Percentiles rank a stretch among this genome's conserved stretches.
phyloP scores from a whole-genome alignment of 2,329 filamentous ascomycete species.

The Sphaerulina vaccinii region DNA sequence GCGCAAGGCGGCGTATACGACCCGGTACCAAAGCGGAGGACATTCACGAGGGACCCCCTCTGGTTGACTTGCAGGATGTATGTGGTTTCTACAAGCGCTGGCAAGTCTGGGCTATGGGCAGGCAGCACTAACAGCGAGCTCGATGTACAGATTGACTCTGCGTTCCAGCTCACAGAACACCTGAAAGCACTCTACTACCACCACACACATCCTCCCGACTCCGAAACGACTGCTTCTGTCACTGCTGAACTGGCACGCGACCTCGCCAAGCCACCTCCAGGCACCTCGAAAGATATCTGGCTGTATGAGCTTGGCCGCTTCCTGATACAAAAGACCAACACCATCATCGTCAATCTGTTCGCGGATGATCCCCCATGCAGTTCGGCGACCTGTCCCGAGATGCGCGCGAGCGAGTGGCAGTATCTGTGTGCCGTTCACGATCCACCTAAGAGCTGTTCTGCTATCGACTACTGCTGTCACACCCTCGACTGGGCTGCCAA shows the following conservation, averaged over 20 bases:
- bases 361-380: conserved; percentile 89
- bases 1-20: conserved; percentile 79
- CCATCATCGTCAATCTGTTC: conserved; percentile 87
- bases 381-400: conserved; percentile 86
- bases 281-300: conserved; percentile 86
- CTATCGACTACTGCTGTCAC: conserved; percentile 98
- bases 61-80: conserved; percentile 82
- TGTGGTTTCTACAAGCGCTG: conserved; percentile 32
- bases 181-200: conserved; percentile 87
- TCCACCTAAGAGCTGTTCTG: conserved; percentile 92
- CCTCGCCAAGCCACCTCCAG: conserved; percentile 75
- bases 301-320: conserved; percentile 97
- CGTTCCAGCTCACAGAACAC: conserved; percentile 96
- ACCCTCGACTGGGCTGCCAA: conserved; percentile 98
- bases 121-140: background rate
- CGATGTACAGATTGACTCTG: conserved; percentile 85
- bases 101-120: conserved; percentile 21
- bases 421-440: conserved; percentile 98
- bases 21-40: conserved; percentile 88
- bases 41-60: conserved; percentile 87
- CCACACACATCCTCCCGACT: conserved; percentile 68
- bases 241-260: conserved; percentile 71
- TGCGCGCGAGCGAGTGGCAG: conserved; percentile 98
- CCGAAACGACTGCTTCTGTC: conserved; percentile 75
- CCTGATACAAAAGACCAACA: conserved; percentile 90